A percentile compares a stretch with the other conserved stretches of the same genome.
Conservation (phyloP, 352 stramenopile species). For the Pythium rishiriense region DNA sequence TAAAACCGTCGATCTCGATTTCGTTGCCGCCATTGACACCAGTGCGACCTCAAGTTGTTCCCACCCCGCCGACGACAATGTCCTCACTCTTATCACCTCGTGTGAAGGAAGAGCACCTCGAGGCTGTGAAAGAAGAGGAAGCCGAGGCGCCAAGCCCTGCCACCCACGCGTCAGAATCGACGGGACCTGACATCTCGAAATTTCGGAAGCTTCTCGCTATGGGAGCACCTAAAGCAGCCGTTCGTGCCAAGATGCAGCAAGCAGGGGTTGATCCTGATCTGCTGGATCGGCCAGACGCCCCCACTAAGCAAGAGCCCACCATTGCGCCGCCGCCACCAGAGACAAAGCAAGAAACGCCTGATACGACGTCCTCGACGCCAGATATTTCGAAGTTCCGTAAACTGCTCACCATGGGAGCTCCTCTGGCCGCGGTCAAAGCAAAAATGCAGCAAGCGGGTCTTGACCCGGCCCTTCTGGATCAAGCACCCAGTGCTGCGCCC, state of each 20-base stretch:
- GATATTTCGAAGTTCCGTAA: constrained; percentile 90
- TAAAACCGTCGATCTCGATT: constrained; percentile 26
- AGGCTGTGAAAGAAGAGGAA: constrained; percentile 29
- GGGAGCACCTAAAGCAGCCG: constrained; percentile 23
- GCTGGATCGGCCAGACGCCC: constrained; percentile 11
- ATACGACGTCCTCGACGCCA: constrained; percentile 9
- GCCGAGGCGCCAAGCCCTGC: constrained; percentile 16
- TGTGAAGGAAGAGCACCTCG: constrained; percentile 22
- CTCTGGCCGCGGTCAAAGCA: constrained; percentile 60
- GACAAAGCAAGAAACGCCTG: background rate
- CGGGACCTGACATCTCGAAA: constrained; percentile 20
- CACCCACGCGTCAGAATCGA: background rate
- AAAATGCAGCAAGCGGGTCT: constrained; percentile 73
- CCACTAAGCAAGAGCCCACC: background rate
- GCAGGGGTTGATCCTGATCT: constrained; percentile 27
- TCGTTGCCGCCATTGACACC: constrained; percentile 22
- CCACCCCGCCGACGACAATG: constrained; percentile 6
- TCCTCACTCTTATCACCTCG: constrained; percentile 13
- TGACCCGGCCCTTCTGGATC: constrained; percentile 54
- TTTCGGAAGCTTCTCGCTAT: constrained; percentile 31
- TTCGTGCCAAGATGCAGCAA: constrained; percentile 33
- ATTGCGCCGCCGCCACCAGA: background rate
- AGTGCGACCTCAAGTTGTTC: constrained; percentile 17
- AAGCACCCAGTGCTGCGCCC: constrained; percentile 24
- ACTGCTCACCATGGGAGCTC: constrained; percentile 86